Percentiles rank a stretch among this genome's conserved stretches.
phyloP scores from a whole-genome alignment of 2,329 filamentous ascomycete species.

The Neurospora sp. region DNA sequence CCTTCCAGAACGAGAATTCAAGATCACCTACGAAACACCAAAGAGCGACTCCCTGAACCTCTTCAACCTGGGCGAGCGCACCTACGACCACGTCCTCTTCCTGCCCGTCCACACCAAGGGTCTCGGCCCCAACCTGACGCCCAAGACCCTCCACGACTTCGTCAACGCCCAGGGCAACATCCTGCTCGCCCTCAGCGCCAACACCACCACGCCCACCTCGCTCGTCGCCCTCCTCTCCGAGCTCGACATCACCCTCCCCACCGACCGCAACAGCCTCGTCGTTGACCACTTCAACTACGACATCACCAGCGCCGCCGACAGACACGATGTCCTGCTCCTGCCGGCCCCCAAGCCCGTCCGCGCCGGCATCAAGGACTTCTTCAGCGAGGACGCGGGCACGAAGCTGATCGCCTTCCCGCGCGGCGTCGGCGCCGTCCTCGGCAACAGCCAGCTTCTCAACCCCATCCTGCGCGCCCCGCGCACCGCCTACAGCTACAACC shows the following conservation, averaged over 20 bases:
- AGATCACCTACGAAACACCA: conserved; percentile 70
- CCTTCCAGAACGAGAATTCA: conserved; percentile 65
- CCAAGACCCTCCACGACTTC: conserved; percentile 80
- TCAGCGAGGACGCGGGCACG: conserved; percentile 48
- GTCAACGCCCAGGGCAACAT: conserved; percentile 88
- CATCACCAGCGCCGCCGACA: conserved; percentile 60
- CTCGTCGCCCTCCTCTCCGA: conserved; percentile 74
- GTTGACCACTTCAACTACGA: conserved; percentile 98
- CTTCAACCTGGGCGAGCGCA: conserved; percentile 77
- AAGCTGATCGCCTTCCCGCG: conserved; percentile 68
- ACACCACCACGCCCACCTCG: conserved; percentile 57
- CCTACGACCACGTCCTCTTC: conserved; percentile 84
- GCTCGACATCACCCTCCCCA: conserved; percentile 78
- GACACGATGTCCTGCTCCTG: conserved; percentile 81
- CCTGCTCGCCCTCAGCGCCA: conserved; percentile 71
- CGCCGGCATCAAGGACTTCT: conserved; percentile 65
- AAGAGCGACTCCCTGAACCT: conserved; percentile 69
- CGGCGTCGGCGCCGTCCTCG: conserved; percentile 71
- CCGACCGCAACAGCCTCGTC: conserved; percentile 73
- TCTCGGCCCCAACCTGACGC: conserved; percentile 83
- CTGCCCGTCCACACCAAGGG: conserved; percentile 87
- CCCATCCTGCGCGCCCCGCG: conserved; percentile 73
- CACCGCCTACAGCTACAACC: conserved; percentile 89
- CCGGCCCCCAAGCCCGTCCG: conserved; percentile 56
- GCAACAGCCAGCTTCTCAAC: conserved; percentile 64